Conservation (phyloP, 805 yeast genomes). For the Zygoascus ofunaensis region DNA sequence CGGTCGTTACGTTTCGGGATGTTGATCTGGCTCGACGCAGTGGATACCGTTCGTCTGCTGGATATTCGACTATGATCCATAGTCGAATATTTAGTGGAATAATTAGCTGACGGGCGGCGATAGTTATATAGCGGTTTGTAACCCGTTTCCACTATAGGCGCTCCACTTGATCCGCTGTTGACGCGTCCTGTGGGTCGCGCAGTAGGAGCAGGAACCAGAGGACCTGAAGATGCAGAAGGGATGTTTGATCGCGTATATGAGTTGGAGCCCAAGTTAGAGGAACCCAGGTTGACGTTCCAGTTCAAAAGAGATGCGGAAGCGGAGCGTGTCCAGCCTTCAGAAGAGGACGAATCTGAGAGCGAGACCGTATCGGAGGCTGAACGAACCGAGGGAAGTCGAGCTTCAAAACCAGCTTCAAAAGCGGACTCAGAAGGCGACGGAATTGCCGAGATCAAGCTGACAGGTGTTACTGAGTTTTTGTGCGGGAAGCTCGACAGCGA, state of each 20-base stretch:
- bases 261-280: not conserved
- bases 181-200: not conserved
- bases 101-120: not conserved
- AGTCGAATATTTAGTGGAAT: too few relatives aligned
- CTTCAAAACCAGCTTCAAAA: conserved; percentile 98
- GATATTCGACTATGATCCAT: too few relatives aligned
- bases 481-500: conserved; percentile 24
- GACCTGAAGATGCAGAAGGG: not conserved
- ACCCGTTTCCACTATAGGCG: not conserved
- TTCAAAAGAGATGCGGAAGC: not conserved
- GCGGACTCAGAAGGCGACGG: conserved; percentile 90
- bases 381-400: conserved; percentile 67
- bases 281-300: not conserved
- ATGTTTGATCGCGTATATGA: not conserved
- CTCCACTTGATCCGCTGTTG: not conserved
- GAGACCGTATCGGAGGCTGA: not conserved
- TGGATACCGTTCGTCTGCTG: not conserved
- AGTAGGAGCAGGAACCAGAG: not conserved
- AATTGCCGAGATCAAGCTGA: conserved; percentile 30
- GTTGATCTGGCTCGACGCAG: not conserved
- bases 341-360: not conserved
- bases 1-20: conserved; percentile 2
- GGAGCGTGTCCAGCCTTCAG: not conserved
- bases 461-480: conserved; percentile 24
- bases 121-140: not conserved